phyloP scores from a whole-genome alignment of 768 basidiomycete species.

The Lentinula lateritia region DNA sequence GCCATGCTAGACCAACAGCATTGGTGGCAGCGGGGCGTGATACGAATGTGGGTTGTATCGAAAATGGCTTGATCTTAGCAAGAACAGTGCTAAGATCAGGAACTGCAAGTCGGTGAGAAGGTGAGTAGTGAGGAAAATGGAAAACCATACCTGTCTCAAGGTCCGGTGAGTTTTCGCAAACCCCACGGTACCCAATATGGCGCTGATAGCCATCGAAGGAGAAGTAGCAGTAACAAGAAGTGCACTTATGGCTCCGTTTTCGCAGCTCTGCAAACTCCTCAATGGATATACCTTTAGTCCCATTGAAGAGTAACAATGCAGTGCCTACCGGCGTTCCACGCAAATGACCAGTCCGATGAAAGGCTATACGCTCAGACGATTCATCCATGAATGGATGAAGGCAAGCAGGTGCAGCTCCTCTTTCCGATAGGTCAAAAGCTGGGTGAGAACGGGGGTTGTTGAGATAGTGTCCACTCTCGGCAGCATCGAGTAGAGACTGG shows the following conservation, averaged over 20 bases:
- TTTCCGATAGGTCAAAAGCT: not conserved
- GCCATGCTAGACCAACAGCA: not conserved
- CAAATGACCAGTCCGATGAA: not conserved
- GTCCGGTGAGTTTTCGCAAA: not conserved
- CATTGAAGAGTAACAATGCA: not conserved
- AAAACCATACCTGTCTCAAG: not conserved
- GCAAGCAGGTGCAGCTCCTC: not conserved
- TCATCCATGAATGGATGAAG: not conserved
- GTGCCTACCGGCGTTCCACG: not conserved
- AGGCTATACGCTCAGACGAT: not conserved
- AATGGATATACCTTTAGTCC: not conserved
- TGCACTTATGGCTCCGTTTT: not conserved
- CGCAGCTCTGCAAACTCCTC: not conserved
- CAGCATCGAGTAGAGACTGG: not conserved
- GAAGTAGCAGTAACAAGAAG: not conserved
- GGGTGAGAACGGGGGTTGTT: not conserved
- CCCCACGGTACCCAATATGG: not conserved
- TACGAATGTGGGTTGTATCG: not conserved
- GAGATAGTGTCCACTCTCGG: not conserved
- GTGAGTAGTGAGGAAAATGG: not conserved
- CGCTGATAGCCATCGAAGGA: not conserved
- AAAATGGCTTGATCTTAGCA: not conserved
- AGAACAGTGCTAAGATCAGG: not conserved
- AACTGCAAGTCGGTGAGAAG: not conserved
- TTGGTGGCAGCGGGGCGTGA: not conserved